Conservation (phyloP, 495 filamentous ascomycete genomes). For the Penicillium nucicola region DNA sequence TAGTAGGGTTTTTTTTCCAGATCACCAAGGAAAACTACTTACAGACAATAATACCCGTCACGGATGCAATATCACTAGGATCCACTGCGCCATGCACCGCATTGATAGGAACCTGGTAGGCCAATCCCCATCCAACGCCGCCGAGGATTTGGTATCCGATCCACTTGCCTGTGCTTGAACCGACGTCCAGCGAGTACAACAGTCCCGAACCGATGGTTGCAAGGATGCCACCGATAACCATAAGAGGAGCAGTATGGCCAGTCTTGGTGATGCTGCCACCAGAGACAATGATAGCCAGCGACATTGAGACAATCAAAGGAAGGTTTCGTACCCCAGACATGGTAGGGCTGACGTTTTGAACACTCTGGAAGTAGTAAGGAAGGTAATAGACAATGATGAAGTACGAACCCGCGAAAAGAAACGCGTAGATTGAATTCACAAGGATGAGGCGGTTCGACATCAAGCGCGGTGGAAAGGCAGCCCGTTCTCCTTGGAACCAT, state of each 20-base stretch:
- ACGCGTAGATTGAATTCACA: constrained; percentile 10
- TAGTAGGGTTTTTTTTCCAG: neutral
- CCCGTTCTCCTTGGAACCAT: constrained; percentile 25
- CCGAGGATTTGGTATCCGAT: constrained; percentile 62
- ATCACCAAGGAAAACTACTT: neutral
- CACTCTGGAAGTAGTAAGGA: constrained; percentile 71
- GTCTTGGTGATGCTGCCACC: constrained; percentile 57
- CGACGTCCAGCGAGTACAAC: constrained; percentile 46
- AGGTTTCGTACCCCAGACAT: constrained; percentile 64
- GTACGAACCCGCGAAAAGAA: constrained; percentile 19
- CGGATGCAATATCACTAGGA: neutral
- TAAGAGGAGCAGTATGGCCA: constrained; percentile 44
- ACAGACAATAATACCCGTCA: neutral
- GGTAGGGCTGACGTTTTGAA: constrained; percentile 60
- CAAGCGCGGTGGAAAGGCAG: constrained; percentile 5
- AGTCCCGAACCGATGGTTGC: constrained; percentile 59
- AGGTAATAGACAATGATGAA: constrained; percentile 30
- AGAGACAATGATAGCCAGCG: constrained; percentile 39
- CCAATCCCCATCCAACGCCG: constrained; percentile 30
- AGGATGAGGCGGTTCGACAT: neutral
- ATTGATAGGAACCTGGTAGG: neutral
- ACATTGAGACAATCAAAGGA: constrained; percentile 57
- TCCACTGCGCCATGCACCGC: neutral
- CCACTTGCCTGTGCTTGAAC: constrained; percentile 42
- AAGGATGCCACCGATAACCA: constrained; percentile 49